Evolutionary conservation across 306 rosid genomes (phyloP), one percentile per base, ranked within the genome.

Genomic region (Corylus americana): DNA sequence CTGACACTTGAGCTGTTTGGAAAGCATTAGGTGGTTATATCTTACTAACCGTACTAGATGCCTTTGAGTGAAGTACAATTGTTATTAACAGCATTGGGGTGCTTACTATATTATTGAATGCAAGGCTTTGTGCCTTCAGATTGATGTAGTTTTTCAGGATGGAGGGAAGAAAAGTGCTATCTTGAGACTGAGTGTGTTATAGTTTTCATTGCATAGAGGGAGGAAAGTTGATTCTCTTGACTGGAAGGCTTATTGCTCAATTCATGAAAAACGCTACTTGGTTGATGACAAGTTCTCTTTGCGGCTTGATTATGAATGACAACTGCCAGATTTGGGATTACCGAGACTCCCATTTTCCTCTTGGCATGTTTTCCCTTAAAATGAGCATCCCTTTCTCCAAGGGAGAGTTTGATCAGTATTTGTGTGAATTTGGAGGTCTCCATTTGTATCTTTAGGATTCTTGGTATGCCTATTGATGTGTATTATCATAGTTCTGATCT

Each of bases 121-220:
- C 70, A 74, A 83, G 78, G n/a, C 71, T 64, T 57, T 57, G 68
- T 59, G 74, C 67, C 55, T 64, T 64, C 75, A 70, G 57, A 73
- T 74, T 82, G 79, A 53, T 63, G 71, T 77, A 50, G 74, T 77
- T 64, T 35, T 55, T 68, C 78, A 63, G 78, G 74, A 53, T 55
- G 78, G 83, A 47, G 76, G 81, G 80, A 85, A 75, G 71, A 55
- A 48, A 79, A 70, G 82, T 80, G 62, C 58, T 31, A 57, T 81
- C 73, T 49, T 79, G 44, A 13, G 35, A 76, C 70, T 39, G 70
- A 73, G 50, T 71, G 53, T 63, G 6, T 74, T 77, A 27, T 71
- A 73, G 55, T 64, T 27, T 17, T 76, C 71, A 27, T 68, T 62
- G 59, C 83, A 79, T 79, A 49, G 73, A 14, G 54, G 42, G 75